Base-by-base conservation (phyloP, 768 basidiomycete genomes). In the Brasilioporus rufonigricans region DNA sequence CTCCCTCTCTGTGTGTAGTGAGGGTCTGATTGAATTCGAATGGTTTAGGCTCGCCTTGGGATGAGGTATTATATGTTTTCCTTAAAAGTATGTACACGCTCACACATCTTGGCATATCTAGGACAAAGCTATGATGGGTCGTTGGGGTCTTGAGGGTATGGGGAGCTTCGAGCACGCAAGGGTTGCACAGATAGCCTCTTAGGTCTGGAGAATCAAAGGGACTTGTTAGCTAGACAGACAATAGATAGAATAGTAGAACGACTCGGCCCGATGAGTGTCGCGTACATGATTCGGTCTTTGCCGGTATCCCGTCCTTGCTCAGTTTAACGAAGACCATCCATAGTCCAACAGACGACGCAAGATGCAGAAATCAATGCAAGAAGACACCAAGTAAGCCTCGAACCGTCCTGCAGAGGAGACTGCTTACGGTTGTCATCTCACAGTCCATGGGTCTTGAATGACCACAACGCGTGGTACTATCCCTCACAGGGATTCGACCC, bases 71-170 rank as follows among this genome's bases (percentile, higher is more conserved):
- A 63, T 51, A 47, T 41, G 10, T 8, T 46, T 21, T 6, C 23
- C 32, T 38, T 11, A 5, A 7, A 26, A 24, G 27, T 31, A 24
- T 53, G 24, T 49, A 5, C 31, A 4, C 19, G 44, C 54, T 60
- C 50, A 55, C 18, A 33, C 41, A 31, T 10, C 5, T 38, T 16
- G 47, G 14, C 45, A 40, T 51, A 29, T 62, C 36, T 63, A 90
- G 84, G 96, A 98, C 73, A 96, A 95, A 69, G 81, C 86, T 11
- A 91, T 98, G 93, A 90, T 98, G 84, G 76, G 71, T 5, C 83
- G 93, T 40, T 97, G 93, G 94, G 96, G 96, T 31, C 76, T 98
- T 29, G 77, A 87, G 57, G 95, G 95, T 31, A 93, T 97, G 91
- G 77, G 76, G 52, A 93, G 90, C 66, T 98, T 98, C 70, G 89